A percentile compares a stretch with the other conserved stretches of the same genome.
These are phyloP conservation scores for Epichloe coenophiala DNA, from an alignment of 2,329 filamentous ascomycete species.

Conservation along the genomic window DNA sequence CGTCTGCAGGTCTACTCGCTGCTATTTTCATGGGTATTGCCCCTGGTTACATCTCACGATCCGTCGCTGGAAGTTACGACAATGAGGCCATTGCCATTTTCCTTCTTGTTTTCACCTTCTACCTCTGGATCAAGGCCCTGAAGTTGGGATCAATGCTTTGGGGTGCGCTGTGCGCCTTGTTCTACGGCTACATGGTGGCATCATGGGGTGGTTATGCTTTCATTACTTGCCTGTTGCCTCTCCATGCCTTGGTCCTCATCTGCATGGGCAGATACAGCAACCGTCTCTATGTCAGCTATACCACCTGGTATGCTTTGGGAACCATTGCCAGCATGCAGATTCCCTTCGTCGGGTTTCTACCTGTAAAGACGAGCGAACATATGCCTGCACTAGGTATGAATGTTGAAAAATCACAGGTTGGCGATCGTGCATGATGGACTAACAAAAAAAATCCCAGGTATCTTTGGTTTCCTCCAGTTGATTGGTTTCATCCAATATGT, in stretches of 20 bases:
- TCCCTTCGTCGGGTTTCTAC: slow-evolving; percentile 94
- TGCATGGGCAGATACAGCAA: slow-evolving; percentile 96
- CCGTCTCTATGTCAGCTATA: slow-evolving; percentile 89
- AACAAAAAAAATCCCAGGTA: slow-evolving; percentile 38
- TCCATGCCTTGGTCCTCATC: slow-evolving; percentile 87
- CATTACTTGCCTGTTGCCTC: slow-evolving; percentile 91
- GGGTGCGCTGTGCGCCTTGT: slow-evolving; percentile 86
- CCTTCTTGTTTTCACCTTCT: slow-evolving; percentile 96
- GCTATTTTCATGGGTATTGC: slow-evolving; percentile 96
- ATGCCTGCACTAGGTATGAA: slow-evolving; percentile 80
- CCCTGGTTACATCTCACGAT: slow-evolving; percentile 94
- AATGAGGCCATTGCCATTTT: slow-evolving; percentile 99
- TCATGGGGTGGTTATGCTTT: slow-evolving; percentile 99
- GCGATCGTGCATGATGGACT: slow-evolving; percentile 8
- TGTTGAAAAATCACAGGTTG: slow-evolving; percentile 14
- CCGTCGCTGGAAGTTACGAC: slow-evolving; percentile 95
- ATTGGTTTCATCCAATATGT: slow-evolving; percentile 88
- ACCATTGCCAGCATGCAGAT: slow-evolving; percentile 98
- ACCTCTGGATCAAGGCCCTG: slow-evolving; percentile 95
- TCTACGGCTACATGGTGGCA: slow-evolving; percentile 99
- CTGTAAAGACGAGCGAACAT: slow-evolving; percentile 93
- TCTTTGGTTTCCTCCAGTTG: slow-evolving; percentile 91
- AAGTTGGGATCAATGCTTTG: slow-evolving; percentile 95
- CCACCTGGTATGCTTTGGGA: slow-evolving; percentile 93
- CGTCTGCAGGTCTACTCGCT: slow-evolving; percentile 86